Evolutionary conservation across 179 eudicot species (phyloP).

Genomic region (Silene vulgaris): DNA sequence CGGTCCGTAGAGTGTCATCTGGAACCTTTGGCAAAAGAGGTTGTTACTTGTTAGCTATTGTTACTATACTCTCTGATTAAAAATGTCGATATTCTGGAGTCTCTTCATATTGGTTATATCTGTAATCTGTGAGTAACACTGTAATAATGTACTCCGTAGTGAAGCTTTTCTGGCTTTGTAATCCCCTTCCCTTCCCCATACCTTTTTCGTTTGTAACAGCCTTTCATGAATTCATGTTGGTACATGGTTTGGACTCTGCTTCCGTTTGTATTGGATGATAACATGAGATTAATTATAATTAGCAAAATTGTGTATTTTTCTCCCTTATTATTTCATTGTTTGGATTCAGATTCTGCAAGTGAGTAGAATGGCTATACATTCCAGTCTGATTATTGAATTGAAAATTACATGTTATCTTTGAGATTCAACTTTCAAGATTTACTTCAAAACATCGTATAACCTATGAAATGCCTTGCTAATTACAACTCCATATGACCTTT

Average conservation of each 20-base stretch:
- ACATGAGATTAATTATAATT: not conserved
- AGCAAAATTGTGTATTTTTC: not conserved
- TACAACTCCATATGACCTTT: not conserved
- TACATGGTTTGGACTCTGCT: not conserved
- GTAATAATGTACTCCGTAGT: conserved; percentile 6
- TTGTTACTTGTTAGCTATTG: not conserved
- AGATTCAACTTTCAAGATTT: not conserved
- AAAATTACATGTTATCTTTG: not conserved
- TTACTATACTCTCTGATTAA: conserved; percentile 19
- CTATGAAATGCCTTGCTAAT: not conserved
- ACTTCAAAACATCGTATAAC: not conserved
- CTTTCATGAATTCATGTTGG: not conserved
- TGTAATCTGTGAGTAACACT: conserved; percentile 17
- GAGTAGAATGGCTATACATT: not conserved
- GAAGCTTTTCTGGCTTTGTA: conserved; percentile 17
- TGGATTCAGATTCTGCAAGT: not conserved
- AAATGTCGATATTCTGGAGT: conserved; percentile 23
- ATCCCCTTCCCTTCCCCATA: conserved; percentile 9
- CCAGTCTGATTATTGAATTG: too few species aligned
- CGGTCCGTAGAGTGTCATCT: conserved; percentile 5
- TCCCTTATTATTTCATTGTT: not conserved
- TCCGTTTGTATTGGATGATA: conserved; percentile 10
- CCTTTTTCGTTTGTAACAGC: not conserved
- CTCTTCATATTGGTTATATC: conserved; percentile 16
- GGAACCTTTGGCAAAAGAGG: not conserved